These are phyloP conservation scores for Colletotrichum musae DNA, from an alignment of 2,329 filamentous ascomycete species.

Conservation along the genomic window DNA sequence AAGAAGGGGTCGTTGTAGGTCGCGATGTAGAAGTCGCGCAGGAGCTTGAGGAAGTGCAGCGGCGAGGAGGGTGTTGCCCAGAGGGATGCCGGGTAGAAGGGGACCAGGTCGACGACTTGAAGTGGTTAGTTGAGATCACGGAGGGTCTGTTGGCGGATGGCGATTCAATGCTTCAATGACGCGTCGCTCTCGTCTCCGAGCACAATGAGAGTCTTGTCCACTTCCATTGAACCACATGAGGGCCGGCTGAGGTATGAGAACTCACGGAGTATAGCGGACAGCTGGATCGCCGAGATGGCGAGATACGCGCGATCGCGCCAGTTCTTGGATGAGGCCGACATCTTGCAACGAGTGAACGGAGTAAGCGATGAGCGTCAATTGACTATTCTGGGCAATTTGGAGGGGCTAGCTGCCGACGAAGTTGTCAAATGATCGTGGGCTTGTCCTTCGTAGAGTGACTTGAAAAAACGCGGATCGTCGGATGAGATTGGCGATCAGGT, in stretches of 20 bases:
- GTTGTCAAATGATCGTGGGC: too few species aligned
- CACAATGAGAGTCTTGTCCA: too few species aligned
- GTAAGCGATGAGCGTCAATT: not conserved
- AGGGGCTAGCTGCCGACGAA: too few species aligned
- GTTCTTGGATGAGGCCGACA: constrained; percentile 29
- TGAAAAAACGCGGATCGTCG: not conserved
- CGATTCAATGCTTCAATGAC: not conserved
- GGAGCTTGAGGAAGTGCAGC: constrained; percentile 61
- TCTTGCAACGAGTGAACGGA: not conserved
- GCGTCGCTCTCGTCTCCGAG: too few species aligned
- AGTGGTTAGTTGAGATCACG: constrained; percentile 14
- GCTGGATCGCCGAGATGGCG: constrained; percentile 50
- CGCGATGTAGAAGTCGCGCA: constrained; percentile 63
- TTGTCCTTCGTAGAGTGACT: not conserved
- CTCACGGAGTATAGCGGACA: constrained; percentile 43
- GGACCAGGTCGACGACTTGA: constrained; percentile 68
- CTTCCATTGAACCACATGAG: too few species aligned
- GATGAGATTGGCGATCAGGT: not conserved
- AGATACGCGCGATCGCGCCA: constrained; percentile 55
- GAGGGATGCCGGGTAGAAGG: constrained; percentile 65
- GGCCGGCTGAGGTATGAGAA: not conserved
- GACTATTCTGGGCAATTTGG: too few species aligned
- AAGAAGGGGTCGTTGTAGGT: constrained; percentile 69
- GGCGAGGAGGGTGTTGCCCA: constrained; percentile 59
- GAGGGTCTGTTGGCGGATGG: constrained; percentile 1